Base-by-base conservation (phyloP, 768 basidiomycete genomes). In the Amanita rimosa region DNA sequence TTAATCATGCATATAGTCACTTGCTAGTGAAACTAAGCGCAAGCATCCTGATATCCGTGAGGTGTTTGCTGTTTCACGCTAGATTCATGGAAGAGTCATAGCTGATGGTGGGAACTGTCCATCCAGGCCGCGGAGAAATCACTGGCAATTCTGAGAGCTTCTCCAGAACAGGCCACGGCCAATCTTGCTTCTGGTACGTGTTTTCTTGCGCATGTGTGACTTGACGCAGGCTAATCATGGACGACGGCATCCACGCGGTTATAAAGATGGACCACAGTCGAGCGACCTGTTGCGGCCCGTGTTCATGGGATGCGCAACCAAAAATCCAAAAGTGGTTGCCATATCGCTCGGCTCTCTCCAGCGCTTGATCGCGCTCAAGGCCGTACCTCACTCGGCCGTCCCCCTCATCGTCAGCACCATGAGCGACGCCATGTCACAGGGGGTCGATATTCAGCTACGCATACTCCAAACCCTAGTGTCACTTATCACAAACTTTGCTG, bases 401-500 rank as follows among this genome's bases (percentile, higher is more conserved):
- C 80, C 88, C 1, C 63, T 78, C 31, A 87, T 97, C 45, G 75
- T 98, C 56, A 77, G 67, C 39, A 95, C 85, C 0, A 85, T 99
- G 79, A 78, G 73, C 50, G 83, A 88, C 53, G 90, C 90, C 14
- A 81, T 95, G 70, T 83, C 78, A 24, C 92, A 95, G 61, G 96
- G 93, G 5, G 94, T 98, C 26, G 96, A 99, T 60, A 96, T 97
- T 22, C 96, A 98, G 61, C 75, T 98, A 34, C 85, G 88, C 45
- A 88, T 97, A 22, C 72, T 98, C 0, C 94, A 97, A 62, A 94
- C 91, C 0, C 74, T 98, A 7, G 79, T 96, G 8, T 89, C 87
- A 0, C 78, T 99, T 8, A 81, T 98, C 44, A 94, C 90, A 2
- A 88, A 90, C 59, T 92, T 93, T 58, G 77, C 79, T 1, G 78